Evolutionary conservation across 2,329 filamentous ascomycete genomes (phyloP), one percentile per base, ranked within the genome.

Genomic region (Alternaria ventricosa): DNA sequence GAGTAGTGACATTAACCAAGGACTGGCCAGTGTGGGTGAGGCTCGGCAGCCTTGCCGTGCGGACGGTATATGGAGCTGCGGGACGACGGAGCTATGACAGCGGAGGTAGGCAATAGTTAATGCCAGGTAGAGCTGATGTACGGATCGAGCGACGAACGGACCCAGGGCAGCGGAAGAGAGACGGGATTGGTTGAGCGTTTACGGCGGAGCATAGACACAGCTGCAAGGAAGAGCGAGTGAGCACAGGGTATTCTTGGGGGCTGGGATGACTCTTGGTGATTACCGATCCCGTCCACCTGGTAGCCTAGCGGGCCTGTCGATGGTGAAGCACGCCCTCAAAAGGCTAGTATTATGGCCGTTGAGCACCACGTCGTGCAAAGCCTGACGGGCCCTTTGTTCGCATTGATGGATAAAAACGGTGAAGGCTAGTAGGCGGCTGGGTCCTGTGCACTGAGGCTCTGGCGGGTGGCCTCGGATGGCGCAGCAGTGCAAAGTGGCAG

Each of bases 331-430:
- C 70, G 71, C 67, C 73, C 69, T 68, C 71, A 63, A 64, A 65
- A 66, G 72, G 69, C 68, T 70, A 68, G 66, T 63, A 68, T 67
- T 71, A 65, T 72, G 67, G 64, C 71, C 71, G 76, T 77, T 75
- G 68, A 67, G 69, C 71, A 74, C 74, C 30, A 77, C 69, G 76
- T 78, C 60, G 74, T 67, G 74, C 75, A 75, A 71, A 71, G 69
- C 69, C 71, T 75, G 75, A 71, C 71, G 71, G 72, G 47, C 60
- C 64, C 65, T 55, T 65, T 61, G 64, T 57, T 62, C 36, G 59
- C 60, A 69, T 71, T 68, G 68, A 69, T 61, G 65, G 64, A 61
- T 61, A 62, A 64, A 62, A 50, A 63, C 50, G 67, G 61, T 56
- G 69, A 64, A 63, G 70, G 57, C 22, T 61, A 66, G 67, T 60